These are phyloP conservation scores for Solanum rostratum DNA, from an alignment of 257 asterid genomes.

Conservation along the genomic window DNA sequence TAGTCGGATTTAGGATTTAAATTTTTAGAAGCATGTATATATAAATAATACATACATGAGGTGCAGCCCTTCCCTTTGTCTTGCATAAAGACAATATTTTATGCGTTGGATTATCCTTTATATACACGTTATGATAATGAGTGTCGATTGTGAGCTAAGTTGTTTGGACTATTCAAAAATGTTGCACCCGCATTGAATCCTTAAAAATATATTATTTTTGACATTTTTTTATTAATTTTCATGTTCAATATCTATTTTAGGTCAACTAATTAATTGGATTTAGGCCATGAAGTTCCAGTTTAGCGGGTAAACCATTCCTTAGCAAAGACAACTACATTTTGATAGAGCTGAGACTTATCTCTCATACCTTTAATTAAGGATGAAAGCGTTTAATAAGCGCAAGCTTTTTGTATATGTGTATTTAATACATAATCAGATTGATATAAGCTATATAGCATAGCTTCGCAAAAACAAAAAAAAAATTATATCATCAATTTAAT, in stretches of 20 bases:
- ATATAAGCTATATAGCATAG: neutral
- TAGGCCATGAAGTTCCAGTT: neutral
- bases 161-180: no score
- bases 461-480: no score
- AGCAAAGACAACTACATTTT: neutral
- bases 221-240: no score
- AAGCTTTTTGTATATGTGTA: neutral
- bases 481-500: neutral
- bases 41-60: no score
- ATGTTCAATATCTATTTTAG: neutral
- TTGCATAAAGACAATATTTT: neutral
- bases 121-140: neutral
- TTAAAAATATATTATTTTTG: no score
- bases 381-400: neutral
- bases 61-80: rapidly evolving
- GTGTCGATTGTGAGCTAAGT: no score
- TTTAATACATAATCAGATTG: neutral
- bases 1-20: neutral
- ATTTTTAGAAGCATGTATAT: neutral
- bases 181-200: no score
- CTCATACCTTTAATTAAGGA: neutral
- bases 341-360: neutral
- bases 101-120: neutral
- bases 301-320: no score
- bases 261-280: neutral